Evolutionary conservation across 2,329 filamentous ascomycete species (phyloP).

Genomic region (Colletotrichum chrysophilum): DNA sequence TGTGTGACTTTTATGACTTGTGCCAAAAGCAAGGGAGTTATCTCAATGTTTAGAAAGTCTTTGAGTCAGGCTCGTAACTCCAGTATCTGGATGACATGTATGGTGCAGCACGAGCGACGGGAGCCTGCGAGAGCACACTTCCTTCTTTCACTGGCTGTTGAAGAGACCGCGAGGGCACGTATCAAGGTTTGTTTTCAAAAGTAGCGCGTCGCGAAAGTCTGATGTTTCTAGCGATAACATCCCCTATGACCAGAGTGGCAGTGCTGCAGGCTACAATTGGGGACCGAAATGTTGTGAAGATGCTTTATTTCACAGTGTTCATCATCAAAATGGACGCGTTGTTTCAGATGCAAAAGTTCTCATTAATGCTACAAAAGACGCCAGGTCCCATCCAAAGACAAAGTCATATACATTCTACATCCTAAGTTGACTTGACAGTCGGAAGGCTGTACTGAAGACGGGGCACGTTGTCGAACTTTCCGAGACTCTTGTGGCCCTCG

Average conservation of each 20-base stretch:
- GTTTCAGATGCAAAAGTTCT: background rate
- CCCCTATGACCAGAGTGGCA: background rate
- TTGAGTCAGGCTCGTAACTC: background rate
- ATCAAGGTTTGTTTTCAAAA: background rate
- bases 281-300: background rate
- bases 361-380: background rate
- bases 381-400: background rate
- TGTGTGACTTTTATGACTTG: background rate
- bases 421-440: background rate
- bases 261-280: background rate
- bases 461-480: slow-evolving; percentile 9
- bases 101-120: background rate
- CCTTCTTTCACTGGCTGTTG: background rate
- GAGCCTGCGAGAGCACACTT: background rate
- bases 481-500: slow-evolving; percentile 9
- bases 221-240: rapidly evolving
- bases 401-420: background rate
- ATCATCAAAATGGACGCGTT: background rate
- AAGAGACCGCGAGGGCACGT: background rate
- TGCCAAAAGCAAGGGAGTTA: rapidly evolving
- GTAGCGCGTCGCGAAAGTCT: rapidly evolving
- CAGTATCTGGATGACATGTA: background rate
- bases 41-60: background rate
- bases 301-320: background rate
- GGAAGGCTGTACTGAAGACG: slow-evolving; percentile 6